Base-by-base conservation (phyloP, 805 yeast species). In the Alloascoidea africana region DNA sequence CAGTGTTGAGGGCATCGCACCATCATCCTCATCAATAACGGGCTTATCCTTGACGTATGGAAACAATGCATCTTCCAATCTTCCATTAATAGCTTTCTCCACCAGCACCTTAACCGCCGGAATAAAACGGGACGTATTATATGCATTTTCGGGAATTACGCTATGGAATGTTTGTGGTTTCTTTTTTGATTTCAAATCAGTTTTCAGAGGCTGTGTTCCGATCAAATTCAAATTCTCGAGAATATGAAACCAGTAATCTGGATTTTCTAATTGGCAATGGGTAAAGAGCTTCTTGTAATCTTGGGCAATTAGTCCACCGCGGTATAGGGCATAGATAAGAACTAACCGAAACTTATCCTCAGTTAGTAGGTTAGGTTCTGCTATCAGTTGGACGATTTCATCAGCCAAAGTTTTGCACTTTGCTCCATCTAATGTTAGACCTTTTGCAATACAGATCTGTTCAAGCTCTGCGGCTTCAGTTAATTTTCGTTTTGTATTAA, bases 391-490 rank as follows among this genome's bases (percentile, higher is more conserved):
- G 18, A 87, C 61, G 39, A 86, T 58, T 27, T 69, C 72, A 37
- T 73, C 80, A 19, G 80, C 75, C 16, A 82, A 57, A 38, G 68
- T 65, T 46, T 70, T 70, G 34, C 68, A 66, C 45, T 70, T 70
- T 17, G 66, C 67, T 2, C 89, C 86, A 44, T 83, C 81, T 35
- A 75, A 63, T 39, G 74, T 76, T 2, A 68, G 54, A 16, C 94
- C 94, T 33, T 73, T 72, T 3, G 85, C 82, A 3, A 80, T 72
- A 44, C 86, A 66, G 14, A 76, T 70, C 57, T 87, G 96, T 56
- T 91, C 97, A 41, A 86, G 66, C 44, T 83, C 91, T 1, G 94
- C 84, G 14, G 82, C 63, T 42, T 73, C 84, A 5, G 79, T 74
- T 44, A 85, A 58, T 33, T 70, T 66, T 42, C 74, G 63, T 18